Conservation (phyloP, 1,284 basidiomycete species). For the Stygiomarasmius scandens region DNA sequence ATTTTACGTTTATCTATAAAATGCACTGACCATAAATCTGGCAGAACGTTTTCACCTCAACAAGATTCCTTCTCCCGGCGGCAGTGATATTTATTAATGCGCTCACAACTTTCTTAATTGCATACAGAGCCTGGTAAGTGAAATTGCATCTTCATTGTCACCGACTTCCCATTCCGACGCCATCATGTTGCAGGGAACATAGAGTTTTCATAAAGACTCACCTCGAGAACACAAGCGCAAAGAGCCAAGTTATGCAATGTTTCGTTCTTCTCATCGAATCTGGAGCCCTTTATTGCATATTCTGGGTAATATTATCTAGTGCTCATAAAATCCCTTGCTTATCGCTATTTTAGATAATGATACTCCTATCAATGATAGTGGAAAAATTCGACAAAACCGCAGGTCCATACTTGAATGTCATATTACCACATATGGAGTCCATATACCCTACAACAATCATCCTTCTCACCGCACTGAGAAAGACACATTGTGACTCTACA, state of each 20-base stretch:
- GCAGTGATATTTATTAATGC: background rate
- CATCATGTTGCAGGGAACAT: background rate
- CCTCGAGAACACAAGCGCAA: background rate
- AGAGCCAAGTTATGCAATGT: background rate
- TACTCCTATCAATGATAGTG: background rate
- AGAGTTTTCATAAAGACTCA: background rate
- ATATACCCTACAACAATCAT: slow-evolving; percentile 2
- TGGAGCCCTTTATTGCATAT: background rate
- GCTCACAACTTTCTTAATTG: background rate
- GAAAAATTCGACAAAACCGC: background rate
- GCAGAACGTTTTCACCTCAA: background rate
- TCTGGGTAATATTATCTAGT: background rate
- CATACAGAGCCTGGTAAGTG: background rate
- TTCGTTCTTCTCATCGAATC: slow-evolving; percentile 2
- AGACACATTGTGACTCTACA: slow-evolving; percentile 4
- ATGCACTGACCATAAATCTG: background rate
- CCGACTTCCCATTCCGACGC: background rate
- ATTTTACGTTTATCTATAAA: background rate
- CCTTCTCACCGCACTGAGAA: background rate
- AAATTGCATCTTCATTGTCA: background rate
- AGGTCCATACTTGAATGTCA: background rate
- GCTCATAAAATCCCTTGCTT: background rate
- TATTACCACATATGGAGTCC: background rate
- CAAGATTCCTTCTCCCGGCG: background rate
- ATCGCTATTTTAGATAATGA: background rate